phyloP scores from a whole-genome alignment of 768 basidiomycete genomes.

The Calocybe indica region DNA sequence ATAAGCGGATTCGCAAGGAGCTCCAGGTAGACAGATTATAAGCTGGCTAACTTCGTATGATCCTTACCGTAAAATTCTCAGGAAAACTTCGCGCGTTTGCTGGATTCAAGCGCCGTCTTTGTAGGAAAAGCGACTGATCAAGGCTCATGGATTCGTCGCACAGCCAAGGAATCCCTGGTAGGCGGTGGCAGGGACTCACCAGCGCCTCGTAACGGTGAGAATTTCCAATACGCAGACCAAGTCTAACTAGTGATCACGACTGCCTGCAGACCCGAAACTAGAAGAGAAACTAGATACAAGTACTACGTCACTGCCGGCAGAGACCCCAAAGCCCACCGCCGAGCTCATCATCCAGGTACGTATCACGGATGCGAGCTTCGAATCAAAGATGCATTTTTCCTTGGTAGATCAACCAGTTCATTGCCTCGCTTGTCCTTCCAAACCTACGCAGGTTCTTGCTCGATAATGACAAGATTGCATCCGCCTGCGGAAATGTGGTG shows the following conservation, averaged over 20 bases:
- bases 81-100: conserved; percentile 82
- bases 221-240: background rate
- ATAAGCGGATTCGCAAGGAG: conserved; percentile 82
- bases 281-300: conserved; percentile 58
- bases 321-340: conserved; percentile 26
- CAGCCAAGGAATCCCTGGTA: conserved; percentile 53
- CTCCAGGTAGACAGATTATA: conserved; percentile 52
- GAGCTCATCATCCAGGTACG: conserved; percentile 46
- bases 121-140: conserved; percentile 71
- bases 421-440: conserved; percentile 66
- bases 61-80: conserved; percentile 16
- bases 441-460: conserved; percentile 72
- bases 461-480: conserved; percentile 78
- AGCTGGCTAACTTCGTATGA: background rate
- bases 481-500: conserved; percentile 77
- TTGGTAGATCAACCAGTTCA: conserved; percentile 60
- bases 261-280: conserved; percentile 31
- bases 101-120: conserved; percentile 73
- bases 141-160: conserved; percentile 74
- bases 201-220: conserved; percentile 45
- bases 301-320: conserved; percentile 28
- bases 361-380: conserved; percentile 1
- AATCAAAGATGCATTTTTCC: conserved; percentile 4
- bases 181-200: conserved; percentile 72
- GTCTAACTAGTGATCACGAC: background rate